Conservation (phyloP, 2,329 filamentous ascomycete genomes). For the Pyrenochaeta sp. region DNA sequence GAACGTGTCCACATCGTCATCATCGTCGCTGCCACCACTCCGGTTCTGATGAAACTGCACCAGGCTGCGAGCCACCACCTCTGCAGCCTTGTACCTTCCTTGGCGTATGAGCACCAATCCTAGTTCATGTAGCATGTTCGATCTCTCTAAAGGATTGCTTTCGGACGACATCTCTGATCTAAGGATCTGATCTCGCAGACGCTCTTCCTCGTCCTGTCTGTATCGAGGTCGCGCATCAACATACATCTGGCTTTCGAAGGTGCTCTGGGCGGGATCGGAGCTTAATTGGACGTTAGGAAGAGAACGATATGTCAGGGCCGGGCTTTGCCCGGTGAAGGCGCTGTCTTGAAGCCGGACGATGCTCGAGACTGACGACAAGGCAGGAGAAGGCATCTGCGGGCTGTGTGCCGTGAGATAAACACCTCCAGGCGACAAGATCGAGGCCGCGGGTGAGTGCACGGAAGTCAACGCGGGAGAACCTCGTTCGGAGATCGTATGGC, state of each 20-base stretch:
- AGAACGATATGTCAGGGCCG: conserved; percentile 14
- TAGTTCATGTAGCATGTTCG: conserved; percentile 13
- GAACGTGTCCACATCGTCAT: conserved; percentile 10
- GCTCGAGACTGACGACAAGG: conserved; percentile 26
- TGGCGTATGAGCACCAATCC: conserved; percentile 18
- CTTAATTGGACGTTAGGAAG: conserved; percentile 9
- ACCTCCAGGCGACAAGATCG: conserved; percentile 4
- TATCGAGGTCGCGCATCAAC: conserved; percentile 9
- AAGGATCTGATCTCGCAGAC: conserved; percentile 18
- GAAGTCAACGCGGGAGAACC: conserved; percentile 11
- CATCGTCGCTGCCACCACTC: conserved; percentile 18
- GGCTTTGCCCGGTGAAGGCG: conserved; percentile 25
- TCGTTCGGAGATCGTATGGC: conserved; percentile 23
- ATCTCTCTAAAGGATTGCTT: conserved; percentile 4
- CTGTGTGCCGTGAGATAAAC: conserved; percentile 9
- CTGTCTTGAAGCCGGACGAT: conserved; percentile 21
- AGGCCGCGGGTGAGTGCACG: conserved; percentile 14
- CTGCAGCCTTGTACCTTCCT: conserved; percentile 28
- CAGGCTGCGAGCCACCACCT: conserved; percentile 16
- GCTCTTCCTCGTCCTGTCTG: conserved; percentile 19
- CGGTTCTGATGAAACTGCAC: too few species aligned
- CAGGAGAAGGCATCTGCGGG: conserved; percentile 17
- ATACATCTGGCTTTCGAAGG: background rate
- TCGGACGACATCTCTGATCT: conserved; percentile 11
- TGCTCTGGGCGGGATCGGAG: background rate